Evolutionary conservation across 164 flowering plant genomes (phyloP).

Genomic region (Warburgia ugandensis): DNA sequence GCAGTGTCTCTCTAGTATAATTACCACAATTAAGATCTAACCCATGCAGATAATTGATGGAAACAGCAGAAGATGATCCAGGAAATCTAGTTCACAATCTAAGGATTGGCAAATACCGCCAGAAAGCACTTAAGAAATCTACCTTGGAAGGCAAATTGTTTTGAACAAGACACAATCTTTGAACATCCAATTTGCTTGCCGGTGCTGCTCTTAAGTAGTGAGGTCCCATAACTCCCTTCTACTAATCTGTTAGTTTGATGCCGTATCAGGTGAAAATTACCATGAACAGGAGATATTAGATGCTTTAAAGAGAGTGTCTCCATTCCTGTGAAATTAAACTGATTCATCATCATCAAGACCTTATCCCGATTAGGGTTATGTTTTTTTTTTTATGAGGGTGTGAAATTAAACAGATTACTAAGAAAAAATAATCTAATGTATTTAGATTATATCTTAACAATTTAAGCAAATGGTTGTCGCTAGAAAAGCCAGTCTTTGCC

Average conservation of each 20-base stretch:
- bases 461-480: no score
- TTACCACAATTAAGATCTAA: no score
- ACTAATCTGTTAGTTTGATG: background rate
- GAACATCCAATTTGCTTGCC: constrained; percentile 5
- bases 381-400: no score
- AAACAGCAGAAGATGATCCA: background rate
- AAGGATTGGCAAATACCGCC: background rate
- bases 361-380: no score
- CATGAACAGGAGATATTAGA: constrained; percentile 14
- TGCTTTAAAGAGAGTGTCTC: constrained; percentile 17
- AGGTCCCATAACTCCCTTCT: constrained; percentile 5
- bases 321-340: constrained; percentile 17
- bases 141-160: constrained; percentile 36
- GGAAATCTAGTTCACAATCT: background rate
- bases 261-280: constrained; percentile 6
- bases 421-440: no score
- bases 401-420: no score
- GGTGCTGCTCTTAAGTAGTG: constrained; percentile 7
- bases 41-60: no score
- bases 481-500: no score
- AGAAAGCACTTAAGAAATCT: background rate
- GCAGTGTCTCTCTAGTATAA: no score
- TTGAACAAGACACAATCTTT: constrained; percentile 13
- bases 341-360: no score
- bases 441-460: no score